Conservation (phyloP, 2,329 filamentous ascomycete genomes). For the Alternaria ethzedia region DNA sequence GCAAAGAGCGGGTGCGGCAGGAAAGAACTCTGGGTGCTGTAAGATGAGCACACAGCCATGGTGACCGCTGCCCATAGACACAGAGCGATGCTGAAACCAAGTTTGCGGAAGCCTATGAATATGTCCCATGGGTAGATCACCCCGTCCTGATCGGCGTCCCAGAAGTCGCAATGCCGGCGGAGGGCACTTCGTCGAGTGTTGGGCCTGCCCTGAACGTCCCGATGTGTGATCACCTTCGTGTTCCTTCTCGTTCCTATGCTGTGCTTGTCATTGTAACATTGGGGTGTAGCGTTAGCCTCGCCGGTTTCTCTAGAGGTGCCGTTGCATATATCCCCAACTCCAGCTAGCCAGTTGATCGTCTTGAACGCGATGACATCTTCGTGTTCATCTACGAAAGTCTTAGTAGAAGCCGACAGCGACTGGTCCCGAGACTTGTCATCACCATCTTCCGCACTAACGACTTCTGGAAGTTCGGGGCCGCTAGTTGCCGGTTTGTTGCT, state of each 20-base stretch:
- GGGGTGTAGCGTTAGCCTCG: not conserved
- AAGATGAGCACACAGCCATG: conserved; percentile 22
- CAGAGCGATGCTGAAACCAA: conserved; percentile 20
- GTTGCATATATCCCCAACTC: conserved; percentile 9
- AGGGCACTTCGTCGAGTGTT: conserved; percentile 17
- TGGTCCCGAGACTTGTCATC: not conserved
- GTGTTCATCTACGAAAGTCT: conserved; percentile 1
- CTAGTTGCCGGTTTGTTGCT: not conserved
- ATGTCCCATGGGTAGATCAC: conserved; percentile 27
- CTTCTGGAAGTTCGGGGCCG: not conserved
- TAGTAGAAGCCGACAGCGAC: not conserved
- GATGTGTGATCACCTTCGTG: not conserved
- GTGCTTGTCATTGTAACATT: not conserved
- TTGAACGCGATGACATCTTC: not conserved
- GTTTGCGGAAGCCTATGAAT: conserved; percentile 19
- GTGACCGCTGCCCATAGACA: conserved; percentile 26
- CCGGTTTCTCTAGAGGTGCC: not conserved
- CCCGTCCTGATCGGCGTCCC: conserved; percentile 19
- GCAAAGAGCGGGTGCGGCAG: conserved; percentile 22
- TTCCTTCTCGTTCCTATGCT: not conserved
- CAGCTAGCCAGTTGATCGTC: conserved; percentile 4
- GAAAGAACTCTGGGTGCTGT: conserved; percentile 18
- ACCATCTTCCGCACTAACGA: not conserved
- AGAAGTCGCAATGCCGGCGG: conserved; percentile 25
- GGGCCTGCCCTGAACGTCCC: not conserved